A percentile compares a stretch with the other conserved stretches of the same genome.
Evolutionary conservation across 2,329 filamentous ascomycete genomes (phyloP).

Genomic region (Pseudophaeomoniella oleicola): DNA sequence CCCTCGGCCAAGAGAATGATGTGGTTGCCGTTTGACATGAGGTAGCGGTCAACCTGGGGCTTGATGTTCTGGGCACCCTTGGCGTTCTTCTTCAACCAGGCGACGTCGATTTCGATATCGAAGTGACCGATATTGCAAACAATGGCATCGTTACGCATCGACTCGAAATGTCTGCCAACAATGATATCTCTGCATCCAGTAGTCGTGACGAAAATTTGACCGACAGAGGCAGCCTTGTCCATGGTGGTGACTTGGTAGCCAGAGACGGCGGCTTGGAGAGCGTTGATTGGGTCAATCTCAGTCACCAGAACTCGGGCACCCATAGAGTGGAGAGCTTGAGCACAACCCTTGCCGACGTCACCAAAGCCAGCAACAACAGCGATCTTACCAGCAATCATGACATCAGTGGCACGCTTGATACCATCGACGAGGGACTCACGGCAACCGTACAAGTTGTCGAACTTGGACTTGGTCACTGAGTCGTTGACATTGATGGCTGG

Average conservation of each 20-base stretch:
- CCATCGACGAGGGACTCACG: slow-evolving; percentile 96
- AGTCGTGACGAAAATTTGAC: slow-evolving; percentile 98
- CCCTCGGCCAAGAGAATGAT: slow-evolving; percentile 98
- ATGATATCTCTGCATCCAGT: slow-evolving; percentile 98
- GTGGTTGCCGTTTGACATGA: slow-evolving; percentile 84
- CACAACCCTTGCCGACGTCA: slow-evolving; percentile 98
- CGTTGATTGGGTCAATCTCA: slow-evolving; percentile 98
- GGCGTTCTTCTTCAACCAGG: slow-evolving; percentile 97
- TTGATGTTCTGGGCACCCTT: slow-evolving; percentile 95
- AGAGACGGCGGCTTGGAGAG: slow-evolving; percentile 94
- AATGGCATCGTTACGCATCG: slow-evolving; percentile 93
- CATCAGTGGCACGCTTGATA: slow-evolving; percentile 99
- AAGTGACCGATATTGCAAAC: slow-evolving; percentile 99
- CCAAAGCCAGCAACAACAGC: slow-evolving; percentile 95
- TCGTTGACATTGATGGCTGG: slow-evolving; percentile 99
- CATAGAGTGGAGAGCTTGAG: slow-evolving; percentile 90
- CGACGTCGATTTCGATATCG: slow-evolving; percentile 99
- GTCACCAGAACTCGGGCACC: slow-evolving; percentile 93
- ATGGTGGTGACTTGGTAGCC: slow-evolving; percentile 96
- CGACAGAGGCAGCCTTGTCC: slow-evolving; percentile 79
- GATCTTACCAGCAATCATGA: slow-evolving; percentile 99
- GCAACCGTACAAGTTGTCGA: slow-evolving; percentile 99
- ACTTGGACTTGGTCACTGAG: slow-evolving; percentile 99
- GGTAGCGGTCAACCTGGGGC: slow-evolving; percentile 97
- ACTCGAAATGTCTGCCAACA: slow-evolving; percentile 79